These are phyloP conservation scores for Fraxinus pennsylvanica DNA, from an alignment of 257 asterid genomes.

Conservation along the genomic window DNA sequence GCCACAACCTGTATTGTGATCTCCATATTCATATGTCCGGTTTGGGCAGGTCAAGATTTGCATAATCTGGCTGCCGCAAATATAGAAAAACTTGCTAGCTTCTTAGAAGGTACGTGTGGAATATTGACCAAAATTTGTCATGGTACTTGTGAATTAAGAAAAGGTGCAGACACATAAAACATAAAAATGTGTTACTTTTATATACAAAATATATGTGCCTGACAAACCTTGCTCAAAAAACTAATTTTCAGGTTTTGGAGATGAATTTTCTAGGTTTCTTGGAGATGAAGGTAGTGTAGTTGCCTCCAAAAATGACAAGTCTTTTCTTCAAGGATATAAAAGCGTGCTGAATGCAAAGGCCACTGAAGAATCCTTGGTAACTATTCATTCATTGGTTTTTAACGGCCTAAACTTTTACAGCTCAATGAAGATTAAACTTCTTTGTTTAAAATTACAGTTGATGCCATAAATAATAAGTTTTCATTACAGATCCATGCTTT, in stretches of 20 bases:
- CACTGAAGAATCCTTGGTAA: constrained; percentile 69
- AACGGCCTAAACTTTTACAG: too few species aligned
- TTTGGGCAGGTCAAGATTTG: constrained; percentile 54
- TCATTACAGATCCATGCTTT: not conserved
- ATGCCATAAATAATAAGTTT: not conserved
- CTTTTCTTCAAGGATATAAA: constrained; percentile 40
- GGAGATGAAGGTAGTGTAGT: constrained; percentile 30
- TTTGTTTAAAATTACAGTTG: not conserved
- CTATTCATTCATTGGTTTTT: not conserved
- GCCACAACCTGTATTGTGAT: constrained; percentile 57
- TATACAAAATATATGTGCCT: not conserved
- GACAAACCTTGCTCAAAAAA: not conserved
- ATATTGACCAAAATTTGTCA: too few species aligned
- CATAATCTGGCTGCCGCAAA: constrained; percentile 49
- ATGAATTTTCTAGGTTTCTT: constrained; percentile 49
- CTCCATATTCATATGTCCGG: constrained; percentile 42
- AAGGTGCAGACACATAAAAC: too few species aligned
- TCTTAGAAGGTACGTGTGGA: constrained; percentile 46
- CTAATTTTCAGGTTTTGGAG: constrained; percentile 43
- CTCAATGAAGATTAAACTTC: too few species aligned
- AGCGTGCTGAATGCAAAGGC: constrained; percentile 61
- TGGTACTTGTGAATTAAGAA: not conserved
- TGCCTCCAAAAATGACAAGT: constrained; percentile 26
- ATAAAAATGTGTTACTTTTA: too few species aligned
- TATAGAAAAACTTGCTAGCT: constrained; percentile 54